Conservation (phyloP, 2,329 filamentous ascomycete species). For the Penicillium capsulatum region DNA sequence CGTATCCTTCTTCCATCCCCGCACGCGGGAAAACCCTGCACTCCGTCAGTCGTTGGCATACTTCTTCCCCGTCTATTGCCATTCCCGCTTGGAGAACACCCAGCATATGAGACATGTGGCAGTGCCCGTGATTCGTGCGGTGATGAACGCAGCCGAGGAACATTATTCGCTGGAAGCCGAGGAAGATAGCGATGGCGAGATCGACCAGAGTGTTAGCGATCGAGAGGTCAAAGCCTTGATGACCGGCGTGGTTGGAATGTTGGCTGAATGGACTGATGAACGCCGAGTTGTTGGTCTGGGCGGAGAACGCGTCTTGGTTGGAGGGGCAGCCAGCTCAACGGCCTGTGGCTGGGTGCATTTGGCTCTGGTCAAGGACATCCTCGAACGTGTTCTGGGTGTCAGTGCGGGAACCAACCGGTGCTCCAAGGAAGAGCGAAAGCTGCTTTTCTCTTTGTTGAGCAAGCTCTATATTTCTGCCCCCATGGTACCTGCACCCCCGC, state of each 20-base stretch:
- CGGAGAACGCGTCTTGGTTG: constrained; percentile 44
- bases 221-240: constrained; percentile 51
- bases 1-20: constrained; percentile 83
- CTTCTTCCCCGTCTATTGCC: constrained; percentile 92
- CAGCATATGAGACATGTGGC: constrained; percentile 72
- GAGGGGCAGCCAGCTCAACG: constrained; percentile 50
- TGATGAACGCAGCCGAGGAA: constrained; percentile 56
- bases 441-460: constrained; percentile 68
- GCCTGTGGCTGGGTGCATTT: constrained; percentile 75
- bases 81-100: constrained; percentile 77
- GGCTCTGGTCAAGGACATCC: constrained; percentile 68
- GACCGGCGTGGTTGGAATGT: constrained; percentile 69
- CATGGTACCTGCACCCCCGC: constrained; percentile 41
- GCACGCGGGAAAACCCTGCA: constrained; percentile 72
- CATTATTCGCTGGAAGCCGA: constrained; percentile 69
- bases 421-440: constrained; percentile 74
- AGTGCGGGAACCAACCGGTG: constrained; percentile 33
- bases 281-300: constrained; percentile 66
- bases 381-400: constrained; percentile 65
- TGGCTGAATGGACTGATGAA: constrained; percentile 94
- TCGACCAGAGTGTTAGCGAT: constrained; percentile 73
- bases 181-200: constrained; percentile 68
- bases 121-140: constrained; percentile 68
- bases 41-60: constrained; percentile 86
- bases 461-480: constrained; percentile 76